A percentile compares a stretch with the other conserved stretches of the same genome.
Evolutionary conservation across 139 green algal species (phyloP).

Genomic region (Ostreobium quekettii): DNA sequence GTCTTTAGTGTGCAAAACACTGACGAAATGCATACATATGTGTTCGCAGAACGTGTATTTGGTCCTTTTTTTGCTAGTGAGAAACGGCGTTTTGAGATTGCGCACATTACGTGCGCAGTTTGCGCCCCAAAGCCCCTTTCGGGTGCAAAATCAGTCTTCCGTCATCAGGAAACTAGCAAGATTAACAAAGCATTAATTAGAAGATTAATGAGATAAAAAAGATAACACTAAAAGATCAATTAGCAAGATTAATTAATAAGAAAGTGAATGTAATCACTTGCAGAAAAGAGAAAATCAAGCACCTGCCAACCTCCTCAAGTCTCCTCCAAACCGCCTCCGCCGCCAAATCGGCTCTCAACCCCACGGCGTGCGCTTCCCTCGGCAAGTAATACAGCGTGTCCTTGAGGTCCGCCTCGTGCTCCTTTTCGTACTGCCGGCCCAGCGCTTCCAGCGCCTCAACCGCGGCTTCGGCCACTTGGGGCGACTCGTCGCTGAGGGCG

Average conservation of each 20-base stretch:
- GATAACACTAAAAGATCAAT: not conserved
- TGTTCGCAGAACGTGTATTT: too few relatives aligned
- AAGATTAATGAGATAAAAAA: not conserved
- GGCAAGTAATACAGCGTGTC: slow-evolving; percentile 43
- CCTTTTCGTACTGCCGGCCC: slow-evolving; percentile 23
- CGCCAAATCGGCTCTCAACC: slow-evolving; percentile 19
- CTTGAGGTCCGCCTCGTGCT: slow-evolving; percentile 29
- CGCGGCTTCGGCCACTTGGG: slow-evolving; percentile 27
- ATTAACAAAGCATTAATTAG: too few relatives aligned
- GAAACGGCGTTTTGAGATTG: too few relatives aligned
- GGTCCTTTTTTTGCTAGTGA: too few relatives aligned
- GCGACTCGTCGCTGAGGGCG: slow-evolving; percentile 42
- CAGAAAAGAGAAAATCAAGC: slow-evolving; percentile 6
- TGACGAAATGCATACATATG: too few relatives aligned
- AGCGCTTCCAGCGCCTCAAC: slow-evolving; percentile 36
- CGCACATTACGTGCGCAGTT: too few relatives aligned
- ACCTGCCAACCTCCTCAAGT: slow-evolving; percentile 7
- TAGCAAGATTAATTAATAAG: not conserved
- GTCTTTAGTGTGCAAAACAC: too few relatives aligned
- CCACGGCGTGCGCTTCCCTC: slow-evolving; percentile 33
- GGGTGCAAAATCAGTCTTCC: too few relatives aligned
- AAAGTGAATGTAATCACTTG: slow-evolving; percentile 12
- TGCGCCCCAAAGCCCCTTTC: too few relatives aligned
- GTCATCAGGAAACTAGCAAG: too few relatives aligned
- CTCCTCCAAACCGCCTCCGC: not conserved